Base-by-base conservation (phyloP, 2,329 filamentous ascomycete species). In the Nemania sp. region DNA sequence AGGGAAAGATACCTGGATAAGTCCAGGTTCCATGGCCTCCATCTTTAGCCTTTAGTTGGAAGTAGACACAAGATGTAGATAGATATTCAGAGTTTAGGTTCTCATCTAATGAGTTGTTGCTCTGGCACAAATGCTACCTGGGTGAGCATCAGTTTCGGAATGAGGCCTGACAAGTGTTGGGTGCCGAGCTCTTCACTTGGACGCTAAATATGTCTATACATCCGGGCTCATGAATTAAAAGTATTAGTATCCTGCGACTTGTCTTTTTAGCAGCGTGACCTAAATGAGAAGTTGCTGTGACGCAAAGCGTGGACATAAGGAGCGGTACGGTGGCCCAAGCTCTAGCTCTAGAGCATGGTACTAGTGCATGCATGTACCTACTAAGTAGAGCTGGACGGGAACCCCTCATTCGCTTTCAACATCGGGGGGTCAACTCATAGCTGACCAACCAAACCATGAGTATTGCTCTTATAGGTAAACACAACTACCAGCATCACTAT, bases 1-100 rank as follows among this genome's bases (percentile, higher is more conserved):
- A 5, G 87, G 86, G 26, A 91, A 82, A 1, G 88, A 89, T 11
- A 91, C 78, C 73, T 90, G 80, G 32, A 79, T 74, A 1, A 71
- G 62, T 69, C 75, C 67, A 27, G 75, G 68, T 56, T 71, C 67
- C 22, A 56, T 18, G n/a, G 57, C 56, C 47, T 70, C 73, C 73
- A 75, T 77, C 43, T 49, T 72, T 35, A 29, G 47, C 76, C 43
- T 49, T 72, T 35, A 29, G 47, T 27, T 49, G 3, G 5, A 49
- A 32, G n/a, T 20, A 32, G 27, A 38, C 18, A 24, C 7, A n/a
- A 27, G n/a, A 57, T 26, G n/a, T 13, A 22, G 29, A 8, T 32
- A 32, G 5, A 5, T 32, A 8, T 26, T 18, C n/a, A 43, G 35
- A 10, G 41, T 24, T 22, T 15, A 20, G 62, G 3, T 8, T 10